Base-by-base conservation (phyloP, 148 eudicot species). In the Rhododendron henanense region DNA sequence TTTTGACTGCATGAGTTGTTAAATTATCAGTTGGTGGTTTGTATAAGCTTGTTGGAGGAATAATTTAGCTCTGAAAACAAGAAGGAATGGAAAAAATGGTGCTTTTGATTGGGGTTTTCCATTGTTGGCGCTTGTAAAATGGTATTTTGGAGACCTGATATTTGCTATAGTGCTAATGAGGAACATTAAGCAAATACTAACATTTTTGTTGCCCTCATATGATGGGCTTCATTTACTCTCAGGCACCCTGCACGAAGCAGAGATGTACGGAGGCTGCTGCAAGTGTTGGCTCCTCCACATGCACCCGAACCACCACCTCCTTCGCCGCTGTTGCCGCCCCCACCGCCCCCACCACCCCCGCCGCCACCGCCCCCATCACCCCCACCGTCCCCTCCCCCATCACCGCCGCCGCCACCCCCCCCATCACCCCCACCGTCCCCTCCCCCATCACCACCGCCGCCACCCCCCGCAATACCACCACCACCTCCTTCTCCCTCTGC, bases 211-310 rank as follows among this genome's bases (percentile, higher is more conserved):
- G 33, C 59, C 37, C 59, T 81, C 57, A 67, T 65, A 37, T 78
- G 39, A 63, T 31, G 53, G 25, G 31, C 33, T 82, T 59, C 25
- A 85, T 59, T 82, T 47, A 79, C 83, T 80, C 53, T 39, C 88
- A 91, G 93, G 87, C 81, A 53, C 80, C 51, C 28, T 67, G 67
- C 31, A 61, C 69, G 48, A 83, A 48, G 63, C 15, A 81, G 86
- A 73, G 82, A 84, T 73, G 45, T 77, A 45, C 51, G 89, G 57
- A 89, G 87, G 86, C 88, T 93, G 85, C 88, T 92, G 83, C 91
- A 89, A 69, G 53, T 77, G 69, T 50, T 74, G 28, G 33, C n/a
- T 75, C 37, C 33, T 65, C 51, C 51, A 48, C 10, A 48, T 48
- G 51, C 61, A 57, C 61, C 61, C 1, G 45, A 41, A 57, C 61